Conservation (phyloP, 2,329 filamentous ascomycete genomes). For the Bipolaris cookei region DNA sequence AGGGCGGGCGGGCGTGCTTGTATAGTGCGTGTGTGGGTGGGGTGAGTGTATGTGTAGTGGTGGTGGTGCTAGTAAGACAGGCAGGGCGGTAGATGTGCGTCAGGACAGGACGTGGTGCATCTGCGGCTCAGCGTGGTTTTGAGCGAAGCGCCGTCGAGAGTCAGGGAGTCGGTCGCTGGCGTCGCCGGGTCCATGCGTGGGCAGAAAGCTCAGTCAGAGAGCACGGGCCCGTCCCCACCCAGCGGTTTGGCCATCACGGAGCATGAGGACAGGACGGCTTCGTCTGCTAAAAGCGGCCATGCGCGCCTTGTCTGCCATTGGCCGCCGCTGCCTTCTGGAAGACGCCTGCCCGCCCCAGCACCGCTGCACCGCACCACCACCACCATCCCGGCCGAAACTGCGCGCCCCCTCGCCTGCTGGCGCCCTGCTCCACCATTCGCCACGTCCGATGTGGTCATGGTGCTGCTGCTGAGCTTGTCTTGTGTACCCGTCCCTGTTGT, state of each 20-base stretch:
- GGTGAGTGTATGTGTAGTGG: neutral
- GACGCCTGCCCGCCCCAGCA: constrained; percentile 20
- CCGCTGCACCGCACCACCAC: neutral
- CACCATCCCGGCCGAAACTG: constrained; percentile 18
- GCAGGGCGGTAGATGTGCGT: constrained; percentile 23
- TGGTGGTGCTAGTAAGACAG: constrained; percentile 28
- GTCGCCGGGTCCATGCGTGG: constrained; percentile 22
- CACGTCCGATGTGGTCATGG: constrained; percentile 4
- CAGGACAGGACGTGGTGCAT: constrained; percentile 19
- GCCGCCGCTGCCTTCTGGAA: constrained; percentile 26
- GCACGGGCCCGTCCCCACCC: constrained; percentile 23
- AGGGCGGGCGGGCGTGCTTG: neutral
- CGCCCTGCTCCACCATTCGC: neutral
- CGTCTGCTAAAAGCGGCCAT: constrained; percentile 22
- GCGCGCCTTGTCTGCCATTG: constrained; percentile 6
- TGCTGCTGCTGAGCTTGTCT: neutral
- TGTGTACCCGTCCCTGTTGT: neutral
- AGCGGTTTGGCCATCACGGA: constrained; percentile 21
- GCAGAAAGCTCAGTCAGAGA: constrained; percentile 28
- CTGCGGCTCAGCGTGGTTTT: constrained; percentile 50
- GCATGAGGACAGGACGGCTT: constrained; percentile 14
- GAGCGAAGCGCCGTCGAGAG: constrained; percentile 32
- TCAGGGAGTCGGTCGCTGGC: constrained; percentile 18
- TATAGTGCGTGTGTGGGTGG: constrained; percentile 14
- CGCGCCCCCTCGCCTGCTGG: neutral